A percentile compares a stretch with the other conserved stretches of the same genome.
phyloP scores from a whole-genome alignment of 345 rosid genomes.

The Citrus reticulata region DNA sequence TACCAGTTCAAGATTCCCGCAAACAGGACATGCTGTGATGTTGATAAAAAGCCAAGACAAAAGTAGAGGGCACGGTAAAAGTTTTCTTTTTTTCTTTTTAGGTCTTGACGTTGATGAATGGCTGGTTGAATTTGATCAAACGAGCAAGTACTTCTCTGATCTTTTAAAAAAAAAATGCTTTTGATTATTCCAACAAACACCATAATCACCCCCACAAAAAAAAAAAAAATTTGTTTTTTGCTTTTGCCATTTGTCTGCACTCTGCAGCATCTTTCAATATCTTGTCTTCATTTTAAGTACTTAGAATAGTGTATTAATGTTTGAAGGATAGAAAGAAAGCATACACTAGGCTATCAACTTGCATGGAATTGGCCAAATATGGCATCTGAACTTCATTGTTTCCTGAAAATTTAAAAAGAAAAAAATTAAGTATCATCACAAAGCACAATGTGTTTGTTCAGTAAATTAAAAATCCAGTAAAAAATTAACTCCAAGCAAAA shows the following conservation, averaged over 20 bases:
- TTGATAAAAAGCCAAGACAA: slow-evolving; percentile 4
- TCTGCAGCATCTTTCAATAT: neutral
- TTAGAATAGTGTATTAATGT: too few relatives aligned
- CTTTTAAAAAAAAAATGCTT: neutral
- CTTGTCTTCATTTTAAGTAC: neutral
- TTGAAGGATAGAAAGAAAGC: neutral
- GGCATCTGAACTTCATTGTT: slow-evolving; percentile 37
- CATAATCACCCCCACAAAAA: neutral
- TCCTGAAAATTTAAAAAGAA: slow-evolving; percentile 23
- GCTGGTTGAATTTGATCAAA: slow-evolving; percentile 1
- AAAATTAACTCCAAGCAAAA: neutral
- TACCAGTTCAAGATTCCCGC: neutral
- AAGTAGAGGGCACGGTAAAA: neutral
- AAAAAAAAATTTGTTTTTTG: neutral
- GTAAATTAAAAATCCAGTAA: neutral
- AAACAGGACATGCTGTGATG: neutral
- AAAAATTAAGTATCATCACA: neutral
- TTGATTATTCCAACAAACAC: neutral
- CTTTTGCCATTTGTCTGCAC: neutral
- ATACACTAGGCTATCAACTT: slow-evolving; percentile 37
- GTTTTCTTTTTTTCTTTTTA: too few relatives aligned
- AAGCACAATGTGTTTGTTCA: too few relatives aligned
- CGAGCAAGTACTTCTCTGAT: neutral
- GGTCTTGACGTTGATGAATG: neutral
- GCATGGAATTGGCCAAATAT: slow-evolving; percentile 23